phyloP scores from a whole-genome alignment of 1,284 basidiomycete genomes.

The Hypsizygus ulmarius region DNA sequence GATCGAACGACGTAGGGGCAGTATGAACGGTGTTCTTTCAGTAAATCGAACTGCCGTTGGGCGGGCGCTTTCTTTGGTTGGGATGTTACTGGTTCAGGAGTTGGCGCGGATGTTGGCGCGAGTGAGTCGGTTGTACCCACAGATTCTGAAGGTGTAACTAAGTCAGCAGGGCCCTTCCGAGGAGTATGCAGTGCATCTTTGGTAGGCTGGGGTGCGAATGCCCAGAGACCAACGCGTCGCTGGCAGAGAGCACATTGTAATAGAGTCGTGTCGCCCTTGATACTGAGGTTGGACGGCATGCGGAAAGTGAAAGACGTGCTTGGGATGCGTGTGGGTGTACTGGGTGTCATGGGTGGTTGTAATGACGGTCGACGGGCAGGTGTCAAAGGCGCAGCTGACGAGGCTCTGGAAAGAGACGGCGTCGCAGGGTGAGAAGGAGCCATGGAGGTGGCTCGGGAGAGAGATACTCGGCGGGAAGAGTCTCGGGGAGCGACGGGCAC shows the following conservation, averaged over 20 bases:
- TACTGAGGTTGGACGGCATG: slow-evolving; percentile 23
- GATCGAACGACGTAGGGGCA: slow-evolving; percentile 77
- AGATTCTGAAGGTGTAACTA: slow-evolving; percentile 4
- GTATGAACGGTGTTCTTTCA: slow-evolving; percentile 77
- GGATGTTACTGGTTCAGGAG: slow-evolving; percentile 10
- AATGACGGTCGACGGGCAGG: neutral
- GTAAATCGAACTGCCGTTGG: slow-evolving; percentile 62
- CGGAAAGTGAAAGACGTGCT: slow-evolving; percentile 25
- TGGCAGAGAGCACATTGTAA: slow-evolving; percentile 70
- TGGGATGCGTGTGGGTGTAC: slow-evolving; percentile 11
- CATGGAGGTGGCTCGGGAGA: slow-evolving; percentile 38
- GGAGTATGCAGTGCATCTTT: slow-evolving; percentile 8
- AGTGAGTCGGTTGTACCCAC: neutral
- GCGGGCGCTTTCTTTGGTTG: slow-evolving; percentile 26
- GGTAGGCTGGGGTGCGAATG: slow-evolving; percentile 43
- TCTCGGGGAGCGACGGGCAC: slow-evolving; percentile 41
- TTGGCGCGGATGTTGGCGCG: neutral
- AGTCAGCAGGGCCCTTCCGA: neutral
- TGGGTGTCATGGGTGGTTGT: slow-evolving; percentile 17
- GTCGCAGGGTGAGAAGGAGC: slow-evolving; percentile 36
- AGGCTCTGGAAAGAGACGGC: slow-evolving; percentile 43
- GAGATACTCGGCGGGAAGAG: slow-evolving; percentile 34
- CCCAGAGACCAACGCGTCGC: slow-evolving; percentile 74
- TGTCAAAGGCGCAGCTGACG: slow-evolving; percentile 37
- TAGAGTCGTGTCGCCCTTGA: slow-evolving; percentile 45